Evolutionary conservation across 768 basidiomycete species (phyloP), one percentile per base, ranked within the genome.

Genomic region (Rhodotorula sphaerocarpa): DNA sequence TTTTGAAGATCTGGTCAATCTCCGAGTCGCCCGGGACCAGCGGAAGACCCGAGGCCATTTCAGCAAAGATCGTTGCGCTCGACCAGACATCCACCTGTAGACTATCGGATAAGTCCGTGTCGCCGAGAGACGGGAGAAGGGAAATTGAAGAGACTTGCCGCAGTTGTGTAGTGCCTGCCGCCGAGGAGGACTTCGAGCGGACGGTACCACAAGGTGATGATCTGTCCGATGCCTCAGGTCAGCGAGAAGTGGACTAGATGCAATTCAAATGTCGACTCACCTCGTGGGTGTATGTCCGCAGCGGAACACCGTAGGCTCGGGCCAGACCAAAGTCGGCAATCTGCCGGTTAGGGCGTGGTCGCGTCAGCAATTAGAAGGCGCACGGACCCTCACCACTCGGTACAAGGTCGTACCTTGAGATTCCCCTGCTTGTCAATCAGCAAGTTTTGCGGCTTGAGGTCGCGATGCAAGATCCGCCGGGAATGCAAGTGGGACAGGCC

Each of bases 1-100:
- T 99, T 78, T 90, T 88, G 83, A 97, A 97, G 68, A 97, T 97
- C 79, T 99, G 93, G 77, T 99, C 95, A 73, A 97, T 99, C 78
- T 99, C 95, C 34, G 93, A 97, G 78, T 99, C 95, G 7, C 95
- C 95, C 25, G 95, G 93, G 80, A 97, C 96, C 39, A 70, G 59
- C 3, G 62, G 62, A 27, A 70, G 18, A 2, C 65, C 65, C 10
- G 43, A 43, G 48, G 88, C 85, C 93, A 97, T 96, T 78, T 99
- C 95, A 9, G 93, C 93, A 72, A 93, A 90, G 74, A 99, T 97
- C 72, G 91, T 95, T 0, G 76, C 95, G 21, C 96, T 91, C 25
- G 90, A 92, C 95, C 95, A 99, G 87, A 96, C 93, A 77, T 99
- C 95, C 72, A 99, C 88, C 11, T 90, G 88, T 2, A n/a, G 14